phyloP scores from a whole-genome alignment of 768 basidiomycete species.

The Lentinula lateritia region DNA sequence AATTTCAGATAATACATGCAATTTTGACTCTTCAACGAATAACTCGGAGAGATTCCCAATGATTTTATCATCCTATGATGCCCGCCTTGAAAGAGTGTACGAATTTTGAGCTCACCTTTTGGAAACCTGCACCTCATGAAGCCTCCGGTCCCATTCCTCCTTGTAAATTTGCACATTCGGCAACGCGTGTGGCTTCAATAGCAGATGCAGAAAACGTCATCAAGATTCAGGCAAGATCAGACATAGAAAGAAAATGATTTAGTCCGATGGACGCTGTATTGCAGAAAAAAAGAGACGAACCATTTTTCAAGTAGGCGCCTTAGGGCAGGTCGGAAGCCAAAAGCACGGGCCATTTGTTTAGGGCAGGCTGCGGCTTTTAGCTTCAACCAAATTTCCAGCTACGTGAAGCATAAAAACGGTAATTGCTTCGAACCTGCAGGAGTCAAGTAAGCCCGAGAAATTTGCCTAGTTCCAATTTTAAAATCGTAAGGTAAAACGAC shows the following conservation, averaged over 20 bases:
- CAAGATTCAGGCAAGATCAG: neutral
- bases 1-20: slow-evolving; percentile 88
- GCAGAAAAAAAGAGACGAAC: neutral
- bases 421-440: too few relatives aligned
- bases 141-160: slow-evolving; percentile 82
- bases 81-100: slow-evolving; percentile 1
- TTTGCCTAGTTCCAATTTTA: too few relatives aligned
- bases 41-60: slow-evolving; percentile 99
- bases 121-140: slow-evolving; percentile 77
- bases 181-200: neutral
- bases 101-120: slow-evolving; percentile 71
- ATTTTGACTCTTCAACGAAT: slow-evolving; percentile 59
- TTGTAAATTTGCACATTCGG: slow-evolving; percentile 40
- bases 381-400: too few relatives aligned
- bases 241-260: neutral
- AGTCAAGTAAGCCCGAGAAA: too few relatives aligned
- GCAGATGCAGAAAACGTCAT: neutral
- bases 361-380: neutral
- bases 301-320: slow-evolving; percentile 1
- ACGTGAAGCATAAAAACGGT: too few relatives aligned
- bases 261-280: neutral
- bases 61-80: slow-evolving; percentile 53
- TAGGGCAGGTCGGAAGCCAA: neutral
- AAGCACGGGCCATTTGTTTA: neutral
- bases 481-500: too few relatives aligned